Evolutionary conservation across 495 filamentous ascomycete species (phyloP).

Genomic region (Podospora comata): DNA sequence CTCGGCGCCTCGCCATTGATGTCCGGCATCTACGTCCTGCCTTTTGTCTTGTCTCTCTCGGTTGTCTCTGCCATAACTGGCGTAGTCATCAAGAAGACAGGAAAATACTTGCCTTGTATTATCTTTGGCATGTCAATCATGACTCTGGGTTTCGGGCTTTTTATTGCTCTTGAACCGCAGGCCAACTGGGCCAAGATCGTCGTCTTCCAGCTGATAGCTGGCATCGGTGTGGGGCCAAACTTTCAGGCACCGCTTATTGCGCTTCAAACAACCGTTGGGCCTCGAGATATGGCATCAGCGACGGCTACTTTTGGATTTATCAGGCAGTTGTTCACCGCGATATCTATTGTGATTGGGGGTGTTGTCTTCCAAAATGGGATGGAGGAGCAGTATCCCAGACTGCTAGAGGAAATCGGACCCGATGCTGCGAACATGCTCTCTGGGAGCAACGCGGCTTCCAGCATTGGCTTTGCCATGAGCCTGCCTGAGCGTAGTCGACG

Average conservation of each 20-base stretch:
- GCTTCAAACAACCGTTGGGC: slow-evolving; percentile 65
- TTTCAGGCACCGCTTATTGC: slow-evolving; percentile 79
- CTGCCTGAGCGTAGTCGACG: slow-evolving; percentile 47
- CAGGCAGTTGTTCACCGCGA: slow-evolving; percentile 66
- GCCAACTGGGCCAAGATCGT: slow-evolving; percentile 59
- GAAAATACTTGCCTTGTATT: slow-evolving; percentile 53
- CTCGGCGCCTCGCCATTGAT: slow-evolving; percentile 68
- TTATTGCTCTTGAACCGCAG: slow-evolving; percentile 53
- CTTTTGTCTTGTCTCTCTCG: slow-evolving; percentile 68
- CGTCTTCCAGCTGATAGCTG: slow-evolving; percentile 61
- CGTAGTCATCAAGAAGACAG: slow-evolving; percentile 70
- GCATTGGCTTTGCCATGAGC: slow-evolving; percentile 51
- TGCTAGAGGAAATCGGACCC: slow-evolving; percentile 42
- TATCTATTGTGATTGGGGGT: slow-evolving; percentile 73
- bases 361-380: slow-evolving; percentile 73
- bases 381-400: slow-evolving; percentile 41
- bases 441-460: slow-evolving; percentile 56
- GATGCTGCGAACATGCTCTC: slow-evolving; percentile 42
- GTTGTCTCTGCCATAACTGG: slow-evolving; percentile 62
- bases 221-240: slow-evolving; percentile 62
- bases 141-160: slow-evolving; percentile 63
- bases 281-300: slow-evolving; percentile 70
- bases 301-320: slow-evolving; percentile 74
- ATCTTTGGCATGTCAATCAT: slow-evolving; percentile 55
- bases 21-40: slow-evolving; percentile 76